Evolutionary conservation across 2,329 filamentous ascomycete genomes (phyloP).

Genomic region (Xylariaceae sp.): DNA sequence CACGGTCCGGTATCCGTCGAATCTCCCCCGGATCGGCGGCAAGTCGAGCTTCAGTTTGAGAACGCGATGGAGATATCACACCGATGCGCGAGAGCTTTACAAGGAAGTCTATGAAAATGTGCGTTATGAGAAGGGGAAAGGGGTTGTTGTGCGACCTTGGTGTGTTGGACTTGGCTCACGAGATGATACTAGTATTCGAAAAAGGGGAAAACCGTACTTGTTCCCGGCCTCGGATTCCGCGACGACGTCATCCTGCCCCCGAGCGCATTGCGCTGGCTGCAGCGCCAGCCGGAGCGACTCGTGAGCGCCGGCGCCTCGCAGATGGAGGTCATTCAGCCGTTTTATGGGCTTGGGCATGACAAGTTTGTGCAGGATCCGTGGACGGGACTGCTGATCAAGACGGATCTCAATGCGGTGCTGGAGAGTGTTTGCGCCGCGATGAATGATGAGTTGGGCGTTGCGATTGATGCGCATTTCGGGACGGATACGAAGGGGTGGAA

Average conservation of each 20-base stretch:
- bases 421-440: constrained; percentile 33
- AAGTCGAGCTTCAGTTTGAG: constrained; percentile 13
- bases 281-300: constrained; percentile 36
- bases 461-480: constrained; percentile 35
- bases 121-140: constrained; percentile 3
- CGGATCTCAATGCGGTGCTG: constrained; percentile 33
- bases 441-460: constrained; percentile 33
- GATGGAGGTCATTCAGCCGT: constrained; percentile 35
- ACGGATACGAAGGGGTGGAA: constrained; percentile 33
- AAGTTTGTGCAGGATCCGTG: constrained; percentile 24
- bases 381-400: constrained; percentile 33
- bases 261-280: constrained; percentile 37
- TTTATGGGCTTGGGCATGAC: constrained; percentile 35
- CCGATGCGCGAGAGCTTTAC: constrained; percentile 17
- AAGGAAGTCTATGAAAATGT: constrained; percentile 25
- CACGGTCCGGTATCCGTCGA: constrained; percentile 20
- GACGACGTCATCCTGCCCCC: constrained; percentile 41
- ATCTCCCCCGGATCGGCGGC: constrained; percentile 19
- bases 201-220: constrained; percentile 37
- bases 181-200: constrained; percentile 36
- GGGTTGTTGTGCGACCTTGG: not conserved
- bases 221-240: constrained; percentile 38
- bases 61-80: constrained; percentile 20
- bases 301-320: constrained; percentile 35
- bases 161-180: not conserved